Percentiles rank a stretch among this genome's conserved stretches.
These are phyloP conservation scores for Furcasterigmium sp. DNA, from an alignment of 2,329 filamentous ascomycete species.

Conservation along the genomic window DNA sequence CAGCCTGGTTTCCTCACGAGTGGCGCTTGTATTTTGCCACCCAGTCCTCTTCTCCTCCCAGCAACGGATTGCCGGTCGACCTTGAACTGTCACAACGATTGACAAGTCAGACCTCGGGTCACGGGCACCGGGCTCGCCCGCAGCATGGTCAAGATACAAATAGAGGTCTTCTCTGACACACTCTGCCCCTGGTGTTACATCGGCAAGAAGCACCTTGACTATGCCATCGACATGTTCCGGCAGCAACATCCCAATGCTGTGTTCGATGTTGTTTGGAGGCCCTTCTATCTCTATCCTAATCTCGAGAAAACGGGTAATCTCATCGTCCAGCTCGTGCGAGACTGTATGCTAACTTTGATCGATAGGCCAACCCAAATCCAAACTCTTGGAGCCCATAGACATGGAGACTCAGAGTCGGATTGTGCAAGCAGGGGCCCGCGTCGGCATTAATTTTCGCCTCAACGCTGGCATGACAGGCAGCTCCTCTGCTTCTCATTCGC, in stretches of 20 bases:
- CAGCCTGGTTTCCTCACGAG: too few relatives aligned
- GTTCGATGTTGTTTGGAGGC: constrained; percentile 42
- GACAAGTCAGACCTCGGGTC: too few relatives aligned
- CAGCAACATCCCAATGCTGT: constrained; percentile 32
- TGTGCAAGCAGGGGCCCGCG: constrained; percentile 18
- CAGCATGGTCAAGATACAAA: constrained; percentile 23
- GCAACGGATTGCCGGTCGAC: too few relatives aligned
- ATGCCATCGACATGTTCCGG: constrained; percentile 35
- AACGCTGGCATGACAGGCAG: constrained; percentile 33
- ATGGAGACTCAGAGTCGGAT: neutral
- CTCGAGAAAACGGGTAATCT: constrained; percentile 21
- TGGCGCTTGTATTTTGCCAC: too few relatives aligned
- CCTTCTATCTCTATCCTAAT: constrained; percentile 38
- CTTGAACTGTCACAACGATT: too few relatives aligned
- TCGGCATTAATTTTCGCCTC: constrained; percentile 23
- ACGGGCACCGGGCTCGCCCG: too few relatives aligned
- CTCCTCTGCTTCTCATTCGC: constrained; percentile 38
- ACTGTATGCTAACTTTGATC: neutral
- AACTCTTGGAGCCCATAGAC: constrained; percentile 16
- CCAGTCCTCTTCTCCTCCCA: too few relatives aligned
- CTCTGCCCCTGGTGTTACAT: constrained; percentile 50
- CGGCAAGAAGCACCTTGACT: constrained; percentile 38
- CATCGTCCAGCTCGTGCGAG: too few relatives aligned
- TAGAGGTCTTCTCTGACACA: constrained; percentile 44
- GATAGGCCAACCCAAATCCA: neutral